Evolutionary conservation across 495 filamentous ascomycete genomes (phyloP).

Genomic region (Corynascus novoguineensis): DNA sequence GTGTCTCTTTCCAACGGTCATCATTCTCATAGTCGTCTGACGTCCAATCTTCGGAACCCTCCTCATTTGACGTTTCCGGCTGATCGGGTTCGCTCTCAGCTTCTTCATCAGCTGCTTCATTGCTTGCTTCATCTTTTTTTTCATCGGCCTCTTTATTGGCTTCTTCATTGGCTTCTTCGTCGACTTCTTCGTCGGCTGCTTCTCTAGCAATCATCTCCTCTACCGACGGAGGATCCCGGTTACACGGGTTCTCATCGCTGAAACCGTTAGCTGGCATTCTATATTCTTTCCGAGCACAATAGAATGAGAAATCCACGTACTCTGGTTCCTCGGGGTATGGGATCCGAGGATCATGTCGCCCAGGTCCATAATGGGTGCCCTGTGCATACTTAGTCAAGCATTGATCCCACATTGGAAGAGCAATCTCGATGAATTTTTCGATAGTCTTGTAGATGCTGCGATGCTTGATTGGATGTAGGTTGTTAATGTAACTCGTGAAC

Average conservation of each 20-base stretch:
- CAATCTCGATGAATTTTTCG: constrained; percentile 46
- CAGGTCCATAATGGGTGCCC: neutral
- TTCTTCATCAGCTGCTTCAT: too few species aligned
- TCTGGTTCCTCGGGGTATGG: neutral
- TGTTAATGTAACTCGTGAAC: constrained; percentile 67
- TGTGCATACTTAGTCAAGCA: constrained; percentile 44
- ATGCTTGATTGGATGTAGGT: constrained; percentile 50
- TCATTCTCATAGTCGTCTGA: neutral
- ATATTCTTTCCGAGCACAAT: neutral
- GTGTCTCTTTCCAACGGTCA: constrained; percentile 29
- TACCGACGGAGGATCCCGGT: neutral
- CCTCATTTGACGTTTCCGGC: neutral
- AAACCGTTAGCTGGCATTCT: neutral
- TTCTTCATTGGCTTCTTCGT: too few species aligned
- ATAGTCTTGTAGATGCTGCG: constrained; percentile 46
- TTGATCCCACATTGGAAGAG: constrained; percentile 53
- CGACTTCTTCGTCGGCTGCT: neutral
- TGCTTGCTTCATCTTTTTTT: too few species aligned
- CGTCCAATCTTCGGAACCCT: neutral
- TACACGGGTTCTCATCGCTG: neutral
- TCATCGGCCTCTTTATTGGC: too few species aligned
- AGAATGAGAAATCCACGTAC: neutral
- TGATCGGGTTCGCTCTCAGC: neutral
- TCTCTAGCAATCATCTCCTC: neutral
- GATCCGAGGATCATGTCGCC: neutral